These are phyloP conservation scores for Chondrus crispus DNA, from an alignment of 23 red algal genomes.

Conservation along the genomic window DNA sequence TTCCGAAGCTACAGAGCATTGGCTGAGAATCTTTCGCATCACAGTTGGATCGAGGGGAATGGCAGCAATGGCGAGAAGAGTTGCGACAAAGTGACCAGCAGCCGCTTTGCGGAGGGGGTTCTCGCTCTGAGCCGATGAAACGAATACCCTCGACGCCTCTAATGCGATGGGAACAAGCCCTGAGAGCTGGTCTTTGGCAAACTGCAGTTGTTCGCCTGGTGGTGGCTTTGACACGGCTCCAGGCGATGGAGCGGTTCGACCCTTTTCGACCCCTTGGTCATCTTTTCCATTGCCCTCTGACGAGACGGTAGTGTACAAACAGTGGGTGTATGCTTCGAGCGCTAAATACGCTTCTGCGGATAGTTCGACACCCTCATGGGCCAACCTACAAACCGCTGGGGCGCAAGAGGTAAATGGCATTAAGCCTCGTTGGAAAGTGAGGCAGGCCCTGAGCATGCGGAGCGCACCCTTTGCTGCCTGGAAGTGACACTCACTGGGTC, in stretches of 20 bases:
- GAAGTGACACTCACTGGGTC: background rate
- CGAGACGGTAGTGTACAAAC: background rate
- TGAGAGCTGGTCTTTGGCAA: slow-evolving; percentile 29
- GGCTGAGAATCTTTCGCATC: background rate
- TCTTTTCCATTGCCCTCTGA: background rate
- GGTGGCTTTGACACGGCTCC: background rate
- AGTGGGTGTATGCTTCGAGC: slow-evolving; percentile 54
- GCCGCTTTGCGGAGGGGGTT: slow-evolving; percentile 22
- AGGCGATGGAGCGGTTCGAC: background rate
- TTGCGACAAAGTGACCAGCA: slow-evolving; percentile 60
- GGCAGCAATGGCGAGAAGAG: background rate
- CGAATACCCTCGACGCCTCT: slow-evolving; percentile 13
- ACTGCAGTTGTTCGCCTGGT: background rate
- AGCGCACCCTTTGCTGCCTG: slow-evolving; percentile 33
- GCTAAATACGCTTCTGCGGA: slow-evolving; percentile 18
- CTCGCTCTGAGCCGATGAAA: background rate
- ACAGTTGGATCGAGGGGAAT: slow-evolving; percentile 18
- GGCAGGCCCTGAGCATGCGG: slow-evolving; percentile 29
- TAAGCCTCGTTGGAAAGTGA: background rate
- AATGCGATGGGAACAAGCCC: slow-evolving; percentile 37
- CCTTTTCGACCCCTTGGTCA: background rate
- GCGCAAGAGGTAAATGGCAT: background rate
- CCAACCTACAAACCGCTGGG: slow-evolving; percentile 14
- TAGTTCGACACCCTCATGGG: slow-evolving; percentile 5
- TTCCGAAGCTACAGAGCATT: background rate